Evolutionary conservation across 805 yeast genomes (phyloP).

Genomic region (Kodamaea kaohsiungensis): DNA sequence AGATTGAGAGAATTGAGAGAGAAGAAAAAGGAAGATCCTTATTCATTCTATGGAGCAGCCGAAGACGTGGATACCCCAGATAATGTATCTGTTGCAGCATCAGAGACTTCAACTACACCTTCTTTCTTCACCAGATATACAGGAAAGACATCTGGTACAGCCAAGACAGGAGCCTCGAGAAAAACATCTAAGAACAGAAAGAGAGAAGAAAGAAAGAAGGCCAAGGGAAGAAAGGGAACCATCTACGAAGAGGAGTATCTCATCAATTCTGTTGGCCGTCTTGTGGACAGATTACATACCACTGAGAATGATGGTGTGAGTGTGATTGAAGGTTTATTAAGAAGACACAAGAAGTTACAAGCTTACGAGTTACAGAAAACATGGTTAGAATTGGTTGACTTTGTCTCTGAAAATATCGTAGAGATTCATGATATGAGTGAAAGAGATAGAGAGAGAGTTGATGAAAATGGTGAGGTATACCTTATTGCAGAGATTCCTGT

Average conservation of each 20-base stretch:
- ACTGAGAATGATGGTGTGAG: constrained; percentile 73
- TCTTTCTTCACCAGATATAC: constrained; percentile 95
- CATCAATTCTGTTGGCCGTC: constrained; percentile 82
- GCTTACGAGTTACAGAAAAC: constrained; percentile 78
- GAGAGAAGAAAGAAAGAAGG: constrained; percentile 93
- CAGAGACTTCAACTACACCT: constrained; percentile 89
- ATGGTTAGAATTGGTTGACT: constrained; percentile 55
- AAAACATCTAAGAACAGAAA: constrained; percentile 89
- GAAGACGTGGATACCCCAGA: constrained; percentile 76
- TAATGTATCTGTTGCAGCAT: constrained; percentile 91
- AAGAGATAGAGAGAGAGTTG: constrained; percentile 82
- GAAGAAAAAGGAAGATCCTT: constrained; percentile 83
- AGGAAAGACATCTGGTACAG: constrained; percentile 94
- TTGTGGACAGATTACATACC: constrained; percentile 75
- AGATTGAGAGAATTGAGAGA: constrained; percentile 82
- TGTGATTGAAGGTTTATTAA: constrained; percentile 72
- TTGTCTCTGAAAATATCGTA: constrained; percentile 58
- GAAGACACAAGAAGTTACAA: constrained; percentile 73
- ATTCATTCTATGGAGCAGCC: constrained; percentile 72
- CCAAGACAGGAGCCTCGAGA: constrained; percentile 94
- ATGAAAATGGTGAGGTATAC: constrained; percentile 85
- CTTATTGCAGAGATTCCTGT: constrained; percentile 72
- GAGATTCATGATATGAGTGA: constrained; percentile 85
- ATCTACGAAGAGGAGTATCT: constrained; percentile 96
- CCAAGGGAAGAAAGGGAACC: constrained; percentile 97